phyloP scores from a whole-genome alignment of 352 stramenopile species.

The Pythium myriotylum region DNA sequence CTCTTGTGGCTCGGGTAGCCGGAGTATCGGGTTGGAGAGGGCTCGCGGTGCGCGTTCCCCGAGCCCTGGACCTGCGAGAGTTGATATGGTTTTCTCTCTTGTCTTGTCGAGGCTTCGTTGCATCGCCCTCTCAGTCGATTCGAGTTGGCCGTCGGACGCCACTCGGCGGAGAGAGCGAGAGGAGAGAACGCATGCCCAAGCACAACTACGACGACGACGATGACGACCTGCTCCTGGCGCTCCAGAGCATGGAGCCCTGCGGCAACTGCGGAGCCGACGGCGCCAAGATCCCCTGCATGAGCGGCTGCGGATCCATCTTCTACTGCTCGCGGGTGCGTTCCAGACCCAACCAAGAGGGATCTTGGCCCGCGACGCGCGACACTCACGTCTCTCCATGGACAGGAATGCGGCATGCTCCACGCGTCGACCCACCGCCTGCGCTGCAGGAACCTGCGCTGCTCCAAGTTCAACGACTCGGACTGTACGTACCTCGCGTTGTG shows the following conservation, averaged over 20 bases:
- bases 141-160: too few species aligned
- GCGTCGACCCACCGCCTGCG: conserved; percentile 85
- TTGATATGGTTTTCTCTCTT: conserved; percentile 27
- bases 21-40: conserved; percentile 9
- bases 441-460: conserved; percentile 84
- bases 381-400: conserved; percentile 2
- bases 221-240: conserved; percentile 82
- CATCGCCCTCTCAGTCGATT: conserved; percentile 3
- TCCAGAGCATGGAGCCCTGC: conserved; percentile 87
- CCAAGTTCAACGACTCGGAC: conserved; percentile 90
- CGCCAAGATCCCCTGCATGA: conserved; percentile 88
- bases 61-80: conserved; percentile 25
- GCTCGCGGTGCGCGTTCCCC: conserved; percentile 9
- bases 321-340: conserved; percentile 80
- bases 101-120: conserved; percentile 28
- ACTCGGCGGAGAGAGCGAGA: neutral
- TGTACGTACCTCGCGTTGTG: conserved; percentile 45
- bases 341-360: neutral
- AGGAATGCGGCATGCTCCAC: conserved; percentile 90
- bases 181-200: conserved; percentile 36
- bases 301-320: conserved; percentile 83
- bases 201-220: conserved; percentile 87
- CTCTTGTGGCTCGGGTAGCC: neutral
- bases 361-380: neutral
- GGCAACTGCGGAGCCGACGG: conserved; percentile 81